Conservation (phyloP, 1,284 basidiomycete species). For the Ceratorhiza oryzae-sativae region DNA sequence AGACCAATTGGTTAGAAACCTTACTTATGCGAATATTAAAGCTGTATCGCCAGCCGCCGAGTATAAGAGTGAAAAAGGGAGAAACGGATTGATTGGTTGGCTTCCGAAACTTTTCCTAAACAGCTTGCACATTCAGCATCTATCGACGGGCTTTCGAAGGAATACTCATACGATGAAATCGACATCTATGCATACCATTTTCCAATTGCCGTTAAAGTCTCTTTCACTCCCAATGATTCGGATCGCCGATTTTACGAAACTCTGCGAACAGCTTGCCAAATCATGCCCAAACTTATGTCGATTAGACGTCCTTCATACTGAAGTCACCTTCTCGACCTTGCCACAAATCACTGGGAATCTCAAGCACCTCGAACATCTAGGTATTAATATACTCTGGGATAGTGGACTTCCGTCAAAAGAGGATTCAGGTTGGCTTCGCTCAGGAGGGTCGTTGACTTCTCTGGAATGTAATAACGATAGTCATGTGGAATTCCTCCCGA, state of each 20-base stretch:
- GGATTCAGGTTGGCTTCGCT: background rate
- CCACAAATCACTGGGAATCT: background rate
- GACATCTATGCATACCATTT: background rate
- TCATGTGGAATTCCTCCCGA: too few species aligned
- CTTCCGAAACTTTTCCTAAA: background rate
- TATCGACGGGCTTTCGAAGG: background rate
- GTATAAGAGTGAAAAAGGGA: background rate
- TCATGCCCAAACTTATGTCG: background rate
- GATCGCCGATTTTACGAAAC: background rate
- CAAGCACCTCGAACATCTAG: background rate
- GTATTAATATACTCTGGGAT: background rate
- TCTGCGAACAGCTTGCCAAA: background rate
- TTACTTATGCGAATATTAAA: background rate
- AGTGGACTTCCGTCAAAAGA: background rate
- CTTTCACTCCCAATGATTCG: background rate
- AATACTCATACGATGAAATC: background rate
- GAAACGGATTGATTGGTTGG: background rate
- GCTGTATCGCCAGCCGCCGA: background rate
- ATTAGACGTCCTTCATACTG: background rate
- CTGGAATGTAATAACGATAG: too few species aligned
- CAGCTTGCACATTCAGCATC: background rate
- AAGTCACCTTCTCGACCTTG: background rate
- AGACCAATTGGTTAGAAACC: background rate
- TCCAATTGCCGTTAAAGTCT: background rate
- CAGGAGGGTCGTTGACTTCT: background rate